Conservation (phyloP, 345 rosid genomes). For the Populus deltoides region DNA sequence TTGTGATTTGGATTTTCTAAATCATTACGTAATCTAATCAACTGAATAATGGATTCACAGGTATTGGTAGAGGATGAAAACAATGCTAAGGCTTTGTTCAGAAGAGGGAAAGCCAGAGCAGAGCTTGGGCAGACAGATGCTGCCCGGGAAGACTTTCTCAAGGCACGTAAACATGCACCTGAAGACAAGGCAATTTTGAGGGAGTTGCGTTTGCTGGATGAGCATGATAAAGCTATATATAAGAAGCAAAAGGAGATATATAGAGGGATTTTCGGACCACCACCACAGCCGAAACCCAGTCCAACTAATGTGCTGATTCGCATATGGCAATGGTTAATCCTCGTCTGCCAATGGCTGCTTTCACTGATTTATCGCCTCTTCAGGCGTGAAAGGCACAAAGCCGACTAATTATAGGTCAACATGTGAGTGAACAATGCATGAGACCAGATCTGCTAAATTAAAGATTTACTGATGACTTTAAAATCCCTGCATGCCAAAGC, state of each 20-base stretch:
- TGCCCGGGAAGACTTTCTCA: conserved; percentile 78
- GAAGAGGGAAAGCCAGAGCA: conserved; percentile 85
- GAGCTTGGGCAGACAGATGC: conserved; percentile 94
- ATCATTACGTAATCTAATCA: not conserved
- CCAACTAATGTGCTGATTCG: conserved; percentile 9
- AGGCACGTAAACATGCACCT: conserved; percentile 79
- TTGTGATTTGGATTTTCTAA: not conserved
- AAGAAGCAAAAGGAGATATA: conserved; percentile 81
- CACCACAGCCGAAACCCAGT: conserved; percentile 32
- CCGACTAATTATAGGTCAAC: conserved; percentile 1
- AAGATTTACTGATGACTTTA: not conserved
- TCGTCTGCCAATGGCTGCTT: conserved; percentile 20
- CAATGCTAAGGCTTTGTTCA: conserved; percentile 81
- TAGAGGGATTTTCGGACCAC: conserved; percentile 70
- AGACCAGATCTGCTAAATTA: not conserved
- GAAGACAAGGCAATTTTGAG: conserved; percentile 74
- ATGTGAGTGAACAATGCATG: not conserved
- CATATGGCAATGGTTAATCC: conserved; percentile 12
- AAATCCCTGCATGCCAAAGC: not conserved
- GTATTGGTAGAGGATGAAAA: conserved; percentile 85
- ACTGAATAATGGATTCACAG: conserved; percentile 32
- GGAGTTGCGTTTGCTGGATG: conserved; percentile 68
- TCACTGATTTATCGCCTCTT: conserved; percentile 9
- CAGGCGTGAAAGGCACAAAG: conserved; percentile 14
- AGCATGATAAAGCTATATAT: conserved; percentile 79